These are phyloP conservation scores for Zoysia matrella DNA, from an alignment of 202 grass and related monocot genomes.

Conservation along the genomic window DNA sequence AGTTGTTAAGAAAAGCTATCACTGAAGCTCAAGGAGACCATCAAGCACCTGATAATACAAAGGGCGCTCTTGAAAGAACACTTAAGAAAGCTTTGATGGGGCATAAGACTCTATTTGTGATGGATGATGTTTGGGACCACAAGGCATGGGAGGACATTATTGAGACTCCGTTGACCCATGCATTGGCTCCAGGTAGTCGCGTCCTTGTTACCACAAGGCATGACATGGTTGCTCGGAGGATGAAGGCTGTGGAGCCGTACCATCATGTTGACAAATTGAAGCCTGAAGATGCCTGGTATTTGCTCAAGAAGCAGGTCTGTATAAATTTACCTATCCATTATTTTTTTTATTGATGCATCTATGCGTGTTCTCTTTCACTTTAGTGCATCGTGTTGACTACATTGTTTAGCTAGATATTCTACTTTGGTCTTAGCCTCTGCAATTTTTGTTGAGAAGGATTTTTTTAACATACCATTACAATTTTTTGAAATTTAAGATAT, in stretches of 20 bases:
- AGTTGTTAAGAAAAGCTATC: too few relatives aligned
- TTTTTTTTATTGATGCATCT: too few relatives aligned
- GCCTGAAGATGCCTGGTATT: background rate
- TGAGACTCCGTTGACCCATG: background rate
- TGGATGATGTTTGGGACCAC: constrained; percentile 31
- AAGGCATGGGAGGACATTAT: background rate
- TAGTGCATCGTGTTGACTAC: too few relatives aligned
- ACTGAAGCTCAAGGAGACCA: too few relatives aligned
- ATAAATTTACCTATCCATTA: background rate
- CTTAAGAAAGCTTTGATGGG: background rate
- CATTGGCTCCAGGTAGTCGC: background rate
- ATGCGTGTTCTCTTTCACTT: too few relatives aligned
- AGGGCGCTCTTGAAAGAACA: background rate
- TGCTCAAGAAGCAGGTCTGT: constrained; percentile 32
- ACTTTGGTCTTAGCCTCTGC: too few relatives aligned
- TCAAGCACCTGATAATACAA: background rate
- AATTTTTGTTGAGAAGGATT: too few relatives aligned
- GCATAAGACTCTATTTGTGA: background rate
- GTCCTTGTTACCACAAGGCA: constrained; percentile 32
- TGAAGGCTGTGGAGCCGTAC: background rate
- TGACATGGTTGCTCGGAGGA: background rate
- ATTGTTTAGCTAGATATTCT: too few relatives aligned
- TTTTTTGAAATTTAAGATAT: too few relatives aligned
- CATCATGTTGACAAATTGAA: constrained; percentile 17
- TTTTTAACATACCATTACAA: too few relatives aligned